Evolutionary conservation across 768 basidiomycete genomes (phyloP).

Genomic region (Pisolithus orientalis): DNA sequence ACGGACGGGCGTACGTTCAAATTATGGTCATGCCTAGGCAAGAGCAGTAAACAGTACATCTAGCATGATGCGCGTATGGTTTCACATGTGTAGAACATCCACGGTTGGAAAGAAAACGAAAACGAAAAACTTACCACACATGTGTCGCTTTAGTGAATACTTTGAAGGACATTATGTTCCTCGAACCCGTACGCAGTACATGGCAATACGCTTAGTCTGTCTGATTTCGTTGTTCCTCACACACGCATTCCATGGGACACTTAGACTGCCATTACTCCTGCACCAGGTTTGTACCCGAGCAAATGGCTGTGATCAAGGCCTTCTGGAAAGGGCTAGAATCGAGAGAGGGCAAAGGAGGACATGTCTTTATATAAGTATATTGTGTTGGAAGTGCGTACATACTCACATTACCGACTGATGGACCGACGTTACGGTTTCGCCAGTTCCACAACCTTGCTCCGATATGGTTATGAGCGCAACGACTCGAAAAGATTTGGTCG

Average conservation of each 20-base stretch:
- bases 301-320: constrained; percentile 40
- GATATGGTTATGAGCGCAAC: too few relatives aligned
- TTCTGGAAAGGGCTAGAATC: neutral
- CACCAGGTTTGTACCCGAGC: constrained; percentile 59
- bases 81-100: too few relatives aligned
- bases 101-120: too few relatives aligned
- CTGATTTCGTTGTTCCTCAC: constrained; percentile 73
- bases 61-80: constrained; percentile 19
- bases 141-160: too few relatives aligned
- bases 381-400: constrained; percentile 73
- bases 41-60: constrained; percentile 88
- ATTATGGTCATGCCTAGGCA: constrained; percentile 85
- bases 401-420: too few relatives aligned
- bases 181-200: constrained; percentile 72
- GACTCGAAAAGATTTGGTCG: too few relatives aligned
- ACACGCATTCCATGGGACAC: constrained; percentile 85
- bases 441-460: too few relatives aligned
- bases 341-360: constrained; percentile 50
- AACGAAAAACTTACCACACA: too few relatives aligned
- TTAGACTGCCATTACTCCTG: constrained; percentile 64
- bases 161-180: too few relatives aligned
- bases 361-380: constrained; percentile 60
- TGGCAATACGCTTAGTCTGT: constrained; percentile 81
- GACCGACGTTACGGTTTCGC: too few relatives aligned
- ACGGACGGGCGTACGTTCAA: constrained; percentile 84